phyloP scores from a whole-genome alignment of 179 eudicot species.

The Spergularia azorica region DNA sequence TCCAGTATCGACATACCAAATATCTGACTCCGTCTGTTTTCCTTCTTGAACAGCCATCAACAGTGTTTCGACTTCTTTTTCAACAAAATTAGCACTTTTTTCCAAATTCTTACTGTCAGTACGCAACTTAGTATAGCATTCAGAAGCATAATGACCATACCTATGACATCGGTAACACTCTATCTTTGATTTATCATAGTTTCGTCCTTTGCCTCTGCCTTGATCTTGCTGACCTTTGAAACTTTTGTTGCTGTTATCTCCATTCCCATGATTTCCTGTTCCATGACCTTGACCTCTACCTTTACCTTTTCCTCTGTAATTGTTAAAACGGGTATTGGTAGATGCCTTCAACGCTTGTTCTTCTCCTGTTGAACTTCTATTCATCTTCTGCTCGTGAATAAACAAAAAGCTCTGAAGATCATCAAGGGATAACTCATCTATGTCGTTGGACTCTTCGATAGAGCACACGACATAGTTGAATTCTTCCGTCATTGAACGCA shows the following conservation, averaged over 20 bases:
- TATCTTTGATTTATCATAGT: constrained; percentile 25
- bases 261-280: constrained; percentile 16
- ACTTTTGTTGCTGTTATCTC: background rate
- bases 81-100: constrained; percentile 17
- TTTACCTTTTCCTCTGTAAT: constrained; percentile 11
- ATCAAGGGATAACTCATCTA: background rate
- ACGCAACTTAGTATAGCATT: constrained; percentile 23
- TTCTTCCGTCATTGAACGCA: background rate
- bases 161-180: constrained; percentile 31
- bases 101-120: background rate
- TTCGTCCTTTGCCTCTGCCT: constrained; percentile 16
- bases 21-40: background rate
- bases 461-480: constrained; percentile 14
- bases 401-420: constrained; percentile 9
- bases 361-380: background rate
- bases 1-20: constrained; percentile 31
- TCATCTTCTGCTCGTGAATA: constrained; percentile 20
- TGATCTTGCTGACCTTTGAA: background rate
- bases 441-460: constrained; percentile 18
- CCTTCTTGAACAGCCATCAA: constrained; percentile 23
- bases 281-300: constrained; percentile 19
- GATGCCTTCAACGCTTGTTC: constrained; percentile 21
- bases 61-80: constrained; percentile 25
- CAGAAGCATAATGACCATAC: constrained; percentile 30
- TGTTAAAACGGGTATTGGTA: constrained; percentile 16